Evolutionary conservation across 495 filamentous ascomycete genomes (phyloP), one percentile per base, ranked within the genome.

Genomic region (Daldinia loculata): DNA sequence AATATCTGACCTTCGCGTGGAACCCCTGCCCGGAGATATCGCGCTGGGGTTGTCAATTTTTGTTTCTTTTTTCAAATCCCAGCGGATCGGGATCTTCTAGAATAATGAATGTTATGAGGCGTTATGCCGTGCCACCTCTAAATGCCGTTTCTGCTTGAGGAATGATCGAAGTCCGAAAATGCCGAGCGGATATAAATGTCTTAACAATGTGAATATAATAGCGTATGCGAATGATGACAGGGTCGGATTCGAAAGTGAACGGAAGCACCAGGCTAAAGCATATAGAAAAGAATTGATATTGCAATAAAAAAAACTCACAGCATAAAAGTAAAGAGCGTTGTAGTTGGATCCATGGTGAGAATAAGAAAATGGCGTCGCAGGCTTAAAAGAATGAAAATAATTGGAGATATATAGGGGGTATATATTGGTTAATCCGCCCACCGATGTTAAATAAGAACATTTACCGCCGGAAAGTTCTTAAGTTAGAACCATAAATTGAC

Each of bases 281-380:
- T 38, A 63, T 72, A 55, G 9, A 58, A n/a, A 52, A 63, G 24
- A 52, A 26, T 22, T 58, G 53, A 51, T 61, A 81, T 80, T 81
- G 83, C 66, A 71, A 60, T 69, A 66, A 15, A 67, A 63, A 63
- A 41, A 67, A 88, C 89, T 89, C 82, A 91, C 90, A 92, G 78
- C 79, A 91, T 82, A 71, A 92, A 92, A 63, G 90, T 91, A 81
- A 91, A 89, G 74, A 92, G 85, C 24, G 90, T 91, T n/a, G 89
- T 91, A n/a, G 86, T 89, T 43, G 81, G 82, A 75, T 86, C 82
- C 89, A 91, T 92, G 75, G 67, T 69, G 45, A 52, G 12, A 22
- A 8, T 32, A 12, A 64, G 8, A 45, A 43, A 34, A 24, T 22
- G n/a, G 38, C 39, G 22, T 60, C 38, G 30, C 24, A 53, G 32